Percentiles rank a stretch among this genome's conserved stretches.
Conservation (phyloP, 345 rosid genomes). For the Erodium maritimum region DNA sequence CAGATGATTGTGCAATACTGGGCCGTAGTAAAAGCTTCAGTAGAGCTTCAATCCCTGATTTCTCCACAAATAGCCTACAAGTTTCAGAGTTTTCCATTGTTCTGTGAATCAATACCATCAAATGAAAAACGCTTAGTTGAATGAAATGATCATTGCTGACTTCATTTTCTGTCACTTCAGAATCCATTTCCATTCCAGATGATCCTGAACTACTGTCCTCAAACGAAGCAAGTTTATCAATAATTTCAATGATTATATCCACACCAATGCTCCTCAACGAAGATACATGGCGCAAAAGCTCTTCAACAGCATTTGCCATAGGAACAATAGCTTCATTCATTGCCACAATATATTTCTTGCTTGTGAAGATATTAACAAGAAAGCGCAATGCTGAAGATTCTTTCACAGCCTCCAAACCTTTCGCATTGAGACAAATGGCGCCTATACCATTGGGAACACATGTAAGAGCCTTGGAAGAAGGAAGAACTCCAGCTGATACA, state of each 20-base stretch:
- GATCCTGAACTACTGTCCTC: constrained; percentile 40
- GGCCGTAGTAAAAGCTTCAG: constrained; percentile 76
- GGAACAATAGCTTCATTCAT: constrained; percentile 96
- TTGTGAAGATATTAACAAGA: constrained; percentile 71
- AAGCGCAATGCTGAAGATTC: constrained; percentile 70
- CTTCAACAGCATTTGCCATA: constrained; percentile 89
- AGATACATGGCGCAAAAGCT: constrained; percentile 86
- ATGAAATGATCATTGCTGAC: constrained; percentile 71
- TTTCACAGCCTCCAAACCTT: constrained; percentile 84
- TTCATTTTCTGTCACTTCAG: constrained; percentile 49
- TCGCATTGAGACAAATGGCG: constrained; percentile 85
- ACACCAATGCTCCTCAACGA: constrained; percentile 75
- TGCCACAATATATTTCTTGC: constrained; percentile 73
- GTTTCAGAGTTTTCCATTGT: constrained; percentile 93
- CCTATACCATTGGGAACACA: constrained; percentile 93
- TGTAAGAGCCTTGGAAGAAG: constrained; percentile 90
- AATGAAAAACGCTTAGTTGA: constrained; percentile 78
- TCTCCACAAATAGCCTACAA: constrained; percentile 85
- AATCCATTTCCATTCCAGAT: constrained; percentile 82
- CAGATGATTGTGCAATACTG: constrained; percentile 84
- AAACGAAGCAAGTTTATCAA: constrained; percentile 61
- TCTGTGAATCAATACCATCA: constrained; percentile 89
- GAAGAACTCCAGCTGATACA: constrained; percentile 66
- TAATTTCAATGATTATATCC: constrained; percentile 81
- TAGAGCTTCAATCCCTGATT: constrained; percentile 84